Base-by-base conservation (phyloP, 352 stramenopile species). In the Globisporangium rhizosaccharum region DNA sequence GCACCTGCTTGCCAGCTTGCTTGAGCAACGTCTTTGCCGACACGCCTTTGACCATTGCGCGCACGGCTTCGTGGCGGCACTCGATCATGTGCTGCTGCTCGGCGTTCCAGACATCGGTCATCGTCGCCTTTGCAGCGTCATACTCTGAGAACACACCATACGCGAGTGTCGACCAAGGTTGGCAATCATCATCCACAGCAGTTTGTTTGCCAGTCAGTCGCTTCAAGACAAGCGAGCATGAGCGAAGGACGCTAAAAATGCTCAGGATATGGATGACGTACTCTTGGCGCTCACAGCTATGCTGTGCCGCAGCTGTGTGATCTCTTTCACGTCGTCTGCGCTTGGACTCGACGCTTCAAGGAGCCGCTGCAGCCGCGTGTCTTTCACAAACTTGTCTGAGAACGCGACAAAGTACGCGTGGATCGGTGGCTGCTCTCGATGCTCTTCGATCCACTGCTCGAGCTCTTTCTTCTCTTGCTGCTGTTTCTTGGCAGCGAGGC, bases 1-100 rank as follows among this genome's bases (percentile, higher is more conserved):
- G 8, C n/a, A 75, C 68, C 67, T 76, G 71, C 57, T 77, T 83
- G 36, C 56, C 62, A 0, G 64, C 70, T 42, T 81, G 60, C 25
- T 85, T 73, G 30, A 69, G 59, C 14, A 81, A 45, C 2, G 64
- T 73, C 51, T 73, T 75, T 0, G 70, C 61, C 0, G 73, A 79
- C 11, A 82, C 63, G 17, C 69, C 62, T 39, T 59, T 74, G 12
- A 77, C 62, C 55, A 81, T 68, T 3, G 57, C 53, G 26, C 62
- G 67, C 17, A 76, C 56, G 6, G 62, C 47, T 39, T 69, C 37
- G 23, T 80, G 76, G 0, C 65, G 65, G 41, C 53, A 58, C 26
- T 66, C 50, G 39, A 74, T 72, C 33, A 63, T 48, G 1, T 11
- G 39, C 7, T 57, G 52, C 53, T 74, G 63, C 39, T 85, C 75